Evolutionary conservation across 768 basidiomycete species (phyloP).

Genomic region (Boletus eberwhitei): DNA sequence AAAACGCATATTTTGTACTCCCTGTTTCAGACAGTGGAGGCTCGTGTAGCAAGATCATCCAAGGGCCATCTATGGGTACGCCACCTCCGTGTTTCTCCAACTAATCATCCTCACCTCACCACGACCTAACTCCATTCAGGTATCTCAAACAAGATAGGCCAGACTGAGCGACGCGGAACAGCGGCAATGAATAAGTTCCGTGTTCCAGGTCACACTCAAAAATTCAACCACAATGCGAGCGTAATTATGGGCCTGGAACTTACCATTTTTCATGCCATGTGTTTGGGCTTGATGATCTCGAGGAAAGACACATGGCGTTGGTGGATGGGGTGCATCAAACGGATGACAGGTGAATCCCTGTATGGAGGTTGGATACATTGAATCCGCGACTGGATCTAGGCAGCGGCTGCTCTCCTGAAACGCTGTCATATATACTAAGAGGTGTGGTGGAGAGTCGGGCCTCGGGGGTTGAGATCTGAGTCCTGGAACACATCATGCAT

Average conservation of each 20-base stretch:
- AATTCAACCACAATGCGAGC: neutral
- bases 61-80: slow-evolving; percentile 39
- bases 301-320: neutral
- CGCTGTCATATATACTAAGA: neutral
- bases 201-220: neutral
- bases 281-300: neutral
- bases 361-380: neutral
- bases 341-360: neutral
- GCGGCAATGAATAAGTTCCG: neutral
- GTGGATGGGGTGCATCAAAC: neutral
- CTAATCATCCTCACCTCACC: neutral
- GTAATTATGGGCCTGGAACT: neutral
- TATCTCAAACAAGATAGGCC: neutral
- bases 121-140: neutral
- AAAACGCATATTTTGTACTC: slow-evolving; percentile 72
- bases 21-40: slow-evolving; percentile 94
- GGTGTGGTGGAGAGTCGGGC: neutral
- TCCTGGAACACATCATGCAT: neutral
- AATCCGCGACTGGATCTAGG: neutral
- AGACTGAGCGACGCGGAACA: neutral
- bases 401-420: neutral
- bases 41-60: slow-evolving; percentile 89
- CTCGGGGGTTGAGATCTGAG: neutral
- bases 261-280: neutral
- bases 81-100: slow-evolving; percentile 2